Evolutionary conservation across 768 basidiomycete species (phyloP).

Genomic region (Pilatotrama ljubarskyi): DNA sequence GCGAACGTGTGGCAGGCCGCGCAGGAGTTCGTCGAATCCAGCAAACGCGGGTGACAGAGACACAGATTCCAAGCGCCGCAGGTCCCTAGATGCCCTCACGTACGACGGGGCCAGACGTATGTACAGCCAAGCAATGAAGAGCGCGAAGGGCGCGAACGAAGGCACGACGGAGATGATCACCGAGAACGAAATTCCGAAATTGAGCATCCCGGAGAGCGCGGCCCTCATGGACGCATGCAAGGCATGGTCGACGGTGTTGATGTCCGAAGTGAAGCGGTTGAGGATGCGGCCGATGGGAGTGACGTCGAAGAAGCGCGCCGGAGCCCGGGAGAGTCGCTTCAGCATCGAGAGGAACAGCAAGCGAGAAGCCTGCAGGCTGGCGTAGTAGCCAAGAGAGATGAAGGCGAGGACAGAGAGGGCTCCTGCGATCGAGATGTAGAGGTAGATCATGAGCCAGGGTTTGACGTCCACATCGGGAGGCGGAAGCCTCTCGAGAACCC

Average conservation of each 20-base stretch:
- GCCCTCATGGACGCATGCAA: slow-evolving; percentile 55
- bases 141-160: slow-evolving; percentile 61
- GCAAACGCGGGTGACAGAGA: slow-evolving; percentile 73
- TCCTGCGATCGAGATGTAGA: slow-evolving; percentile 60
- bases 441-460: slow-evolving; percentile 68
- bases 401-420: slow-evolving; percentile 54
- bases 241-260: slow-evolving; percentile 70
- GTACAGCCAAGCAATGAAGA: slow-evolving; percentile 71
- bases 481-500: slow-evolving; percentile 50
- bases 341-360: slow-evolving; percentile 58
- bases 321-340: slow-evolving; percentile 56
- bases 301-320: slow-evolving; percentile 69
- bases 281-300: slow-evolving; percentile 78
- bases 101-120: slow-evolving; percentile 61
- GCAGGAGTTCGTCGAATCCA: slow-evolving; percentile 69
- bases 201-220: slow-evolving; percentile 57
- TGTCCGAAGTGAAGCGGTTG: slow-evolving; percentile 75
- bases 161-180: slow-evolving; percentile 67
- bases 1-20: slow-evolving; percentile 65
- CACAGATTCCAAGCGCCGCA: slow-evolving; percentile 65
- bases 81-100: slow-evolving; percentile 62
- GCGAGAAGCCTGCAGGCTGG: slow-evolving; percentile 66
- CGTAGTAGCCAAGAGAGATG: slow-evolving; percentile 65
- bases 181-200: slow-evolving; percentile 61
- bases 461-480: slow-evolving; percentile 58